These are phyloP conservation scores for Takashimella koratensis DNA, from an alignment of 1,284 basidiomycete species.

Conservation along the genomic window DNA sequence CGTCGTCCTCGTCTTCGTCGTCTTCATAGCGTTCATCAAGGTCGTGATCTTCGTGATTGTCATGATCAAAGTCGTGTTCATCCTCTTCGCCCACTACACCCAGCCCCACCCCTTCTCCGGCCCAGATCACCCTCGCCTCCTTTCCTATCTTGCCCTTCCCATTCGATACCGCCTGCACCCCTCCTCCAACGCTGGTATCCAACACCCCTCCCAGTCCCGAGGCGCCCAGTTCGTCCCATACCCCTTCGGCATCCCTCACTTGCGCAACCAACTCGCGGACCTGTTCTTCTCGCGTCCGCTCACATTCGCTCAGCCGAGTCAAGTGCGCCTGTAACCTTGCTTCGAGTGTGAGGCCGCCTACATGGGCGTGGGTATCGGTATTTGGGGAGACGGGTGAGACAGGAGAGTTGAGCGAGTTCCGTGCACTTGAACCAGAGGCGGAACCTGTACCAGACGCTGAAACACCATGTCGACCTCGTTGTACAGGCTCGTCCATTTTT, in stretches of 20 bases:
- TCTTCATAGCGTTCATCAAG: not conserved
- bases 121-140: not conserved
- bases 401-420: no score
- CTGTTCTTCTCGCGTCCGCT: slow-evolving; percentile 15
- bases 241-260: slow-evolving; percentile 6
- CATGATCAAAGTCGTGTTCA: not conserved
- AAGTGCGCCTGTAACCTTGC: slow-evolving; percentile 6
- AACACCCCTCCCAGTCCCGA: not conserved
- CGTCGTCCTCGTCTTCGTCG: not conserved
- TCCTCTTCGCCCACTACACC: not conserved
- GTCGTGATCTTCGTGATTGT: not conserved
- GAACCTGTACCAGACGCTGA: no score
- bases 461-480: no score
- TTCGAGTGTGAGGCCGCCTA: slow-evolving; percentile 1
- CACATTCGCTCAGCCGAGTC: slow-evolving; percentile 6
- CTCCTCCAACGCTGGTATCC: not conserved
- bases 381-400: no score
- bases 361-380: no score
- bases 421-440: no score
- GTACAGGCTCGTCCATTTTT: not conserved
- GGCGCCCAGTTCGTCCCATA: slow-evolving; percentile 1
- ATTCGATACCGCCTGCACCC: not conserved
- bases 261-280: slow-evolving; percentile 8
- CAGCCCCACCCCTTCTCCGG: not conserved
- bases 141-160: no score